Evolutionary conservation across 164 flowering plant species (phyloP).

Genomic region (Liriodendron chinense): DNA sequence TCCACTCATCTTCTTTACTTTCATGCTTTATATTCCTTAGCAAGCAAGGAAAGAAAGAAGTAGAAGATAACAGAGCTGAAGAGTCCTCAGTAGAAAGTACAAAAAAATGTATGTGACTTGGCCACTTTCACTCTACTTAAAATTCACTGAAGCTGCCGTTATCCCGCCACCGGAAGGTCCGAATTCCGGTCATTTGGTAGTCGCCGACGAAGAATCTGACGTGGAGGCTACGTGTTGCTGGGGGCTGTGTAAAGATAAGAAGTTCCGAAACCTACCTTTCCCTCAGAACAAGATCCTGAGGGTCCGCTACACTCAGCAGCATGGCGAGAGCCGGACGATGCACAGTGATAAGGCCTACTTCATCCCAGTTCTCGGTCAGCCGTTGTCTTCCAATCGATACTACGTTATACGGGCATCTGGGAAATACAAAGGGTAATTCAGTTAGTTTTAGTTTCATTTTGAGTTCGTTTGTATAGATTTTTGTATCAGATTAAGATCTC

Average conservation of each 20-base stretch:
- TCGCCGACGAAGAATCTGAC: conserved; percentile 32
- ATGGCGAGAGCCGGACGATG: neutral
- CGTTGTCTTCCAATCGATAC: conserved; percentile 55
- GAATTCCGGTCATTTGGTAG: conserved; percentile 32
- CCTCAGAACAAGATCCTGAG: conserved; percentile 39
- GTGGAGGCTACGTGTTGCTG: conserved; percentile 27
- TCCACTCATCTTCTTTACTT: too few species aligned
- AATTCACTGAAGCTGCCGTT: conserved; percentile 8
- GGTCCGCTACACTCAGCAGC: neutral
- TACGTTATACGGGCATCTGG: conserved; percentile 45
- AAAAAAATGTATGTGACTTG: conserved; percentile 40
- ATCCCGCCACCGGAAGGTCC: conserved; percentile 40
- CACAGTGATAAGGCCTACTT: conserved; percentile 23
- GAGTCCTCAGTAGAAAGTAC: neutral
- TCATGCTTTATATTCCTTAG: too few species aligned
- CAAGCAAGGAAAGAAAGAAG: too few species aligned
- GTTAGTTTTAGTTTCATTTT: neutral
- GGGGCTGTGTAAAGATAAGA: conserved; percentile 24
- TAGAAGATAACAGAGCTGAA: too few species aligned
- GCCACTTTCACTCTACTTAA: conserved; percentile 39
- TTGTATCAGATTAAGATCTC: too few species aligned
- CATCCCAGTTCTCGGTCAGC: conserved; percentile 52
- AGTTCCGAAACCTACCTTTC: conserved; percentile 30
- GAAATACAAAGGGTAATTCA: conserved; percentile 44
- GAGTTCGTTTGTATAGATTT: neutral